Percentiles rank a stretch among this genome's conserved stretches.
Evolutionary conservation across 2,329 filamentous ascomycete genomes (phyloP).

Genomic region (Fusarium marasasianum): DNA sequence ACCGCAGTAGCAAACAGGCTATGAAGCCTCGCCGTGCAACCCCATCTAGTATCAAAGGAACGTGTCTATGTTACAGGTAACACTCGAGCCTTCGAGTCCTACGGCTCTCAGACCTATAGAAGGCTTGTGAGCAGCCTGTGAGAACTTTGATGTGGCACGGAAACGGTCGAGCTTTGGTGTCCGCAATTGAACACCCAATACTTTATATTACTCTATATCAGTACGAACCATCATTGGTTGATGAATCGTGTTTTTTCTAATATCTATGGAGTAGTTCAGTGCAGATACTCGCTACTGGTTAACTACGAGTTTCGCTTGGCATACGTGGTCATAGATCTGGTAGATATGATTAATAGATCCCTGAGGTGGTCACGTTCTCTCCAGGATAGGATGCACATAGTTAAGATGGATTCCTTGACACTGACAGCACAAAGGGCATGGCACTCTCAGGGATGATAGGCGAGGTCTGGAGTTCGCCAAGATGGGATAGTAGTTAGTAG

Average conservation of each 20-base stretch:
- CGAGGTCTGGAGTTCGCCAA: constrained; percentile 13
- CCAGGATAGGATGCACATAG: neutral
- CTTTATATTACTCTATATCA: neutral
- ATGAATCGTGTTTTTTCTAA: neutral
- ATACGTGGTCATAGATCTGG: neutral
- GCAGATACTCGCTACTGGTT: neutral
- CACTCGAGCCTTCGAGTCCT: neutral
- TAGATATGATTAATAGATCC: neutral
- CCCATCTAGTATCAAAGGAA: neutral
- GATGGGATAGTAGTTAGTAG: neutral
- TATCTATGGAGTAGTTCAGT: neutral
- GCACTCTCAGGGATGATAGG: neutral
- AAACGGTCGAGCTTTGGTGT: neutral
- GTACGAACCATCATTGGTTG: neutral
- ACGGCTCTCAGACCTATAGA: neutral
- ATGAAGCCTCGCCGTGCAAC: neutral
- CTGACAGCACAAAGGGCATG: neutral
- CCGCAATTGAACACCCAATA: neutral
- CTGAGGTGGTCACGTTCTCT: constrained; percentile 1
- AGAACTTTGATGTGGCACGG: neutral
- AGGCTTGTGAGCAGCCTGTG: neutral
- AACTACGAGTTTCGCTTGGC: neutral
- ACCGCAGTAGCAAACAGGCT: neutral
- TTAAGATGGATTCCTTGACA: neutral
- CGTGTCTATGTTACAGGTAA: constrained; percentile 3